These are phyloP conservation scores for Agaricus bisporus DNA, from an alignment of 768 basidiomycete species.

Conservation along the genomic window DNA sequence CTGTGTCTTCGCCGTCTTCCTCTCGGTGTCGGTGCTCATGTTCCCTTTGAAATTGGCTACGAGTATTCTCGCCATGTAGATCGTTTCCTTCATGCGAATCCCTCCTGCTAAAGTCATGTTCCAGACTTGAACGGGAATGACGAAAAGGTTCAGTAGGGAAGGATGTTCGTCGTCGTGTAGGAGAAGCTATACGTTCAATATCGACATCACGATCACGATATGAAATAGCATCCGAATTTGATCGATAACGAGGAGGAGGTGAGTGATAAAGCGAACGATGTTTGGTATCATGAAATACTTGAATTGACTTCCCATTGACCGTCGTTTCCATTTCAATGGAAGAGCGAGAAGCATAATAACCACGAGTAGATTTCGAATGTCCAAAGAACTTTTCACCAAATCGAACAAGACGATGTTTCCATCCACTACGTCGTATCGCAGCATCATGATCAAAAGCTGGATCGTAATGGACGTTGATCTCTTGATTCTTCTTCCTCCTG, in stretches of 20 bases:
- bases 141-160: background rate
- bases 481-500: background rate
- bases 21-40: conserved; percentile 31
- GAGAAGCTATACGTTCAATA: background rate
- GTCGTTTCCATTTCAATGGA: conserved; percentile 26
- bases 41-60: background rate
- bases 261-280: background rate
- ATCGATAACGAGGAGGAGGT: background rate
- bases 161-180: background rate
- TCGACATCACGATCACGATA: background rate
- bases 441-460: conserved; percentile 1
- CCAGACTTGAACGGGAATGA: background rate
- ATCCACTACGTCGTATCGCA: background rate
- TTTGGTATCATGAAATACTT: conserved; percentile 5
- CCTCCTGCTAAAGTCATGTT: background rate
- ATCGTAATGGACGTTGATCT: background rate
- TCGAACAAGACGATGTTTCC: conserved; percentile 32
- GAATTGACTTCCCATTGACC: conserved; percentile 37
- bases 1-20: conserved; percentile 28
- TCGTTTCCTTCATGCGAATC: too few relatives aligned
- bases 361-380: conserved; percentile 32
- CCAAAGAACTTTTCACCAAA: conserved; percentile 61
- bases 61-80: conserved; percentile 15
- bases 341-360: conserved; percentile 22
- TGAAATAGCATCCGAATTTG: background rate